Conservation (phyloP, 2,329 filamentous ascomycete genomes). For the Lecanosticta acicola region DNA sequence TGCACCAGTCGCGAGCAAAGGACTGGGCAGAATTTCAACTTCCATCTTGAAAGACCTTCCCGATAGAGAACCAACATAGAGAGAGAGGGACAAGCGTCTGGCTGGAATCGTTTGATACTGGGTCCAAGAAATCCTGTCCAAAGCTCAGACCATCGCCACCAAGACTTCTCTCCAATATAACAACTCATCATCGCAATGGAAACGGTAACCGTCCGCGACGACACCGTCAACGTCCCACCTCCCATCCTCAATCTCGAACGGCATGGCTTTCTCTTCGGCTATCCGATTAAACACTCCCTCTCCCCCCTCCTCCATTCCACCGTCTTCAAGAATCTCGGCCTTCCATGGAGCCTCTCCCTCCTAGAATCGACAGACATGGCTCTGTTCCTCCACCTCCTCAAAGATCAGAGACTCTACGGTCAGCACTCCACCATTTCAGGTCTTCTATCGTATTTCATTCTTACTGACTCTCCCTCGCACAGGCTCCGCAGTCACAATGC, state of each 20-base stretch:
- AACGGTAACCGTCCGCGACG: not conserved
- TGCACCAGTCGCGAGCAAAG: no score
- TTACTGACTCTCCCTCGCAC: slow-evolving; percentile 34
- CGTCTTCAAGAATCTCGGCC: slow-evolving; percentile 46
- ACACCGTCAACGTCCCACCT: not conserved
- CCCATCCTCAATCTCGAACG: slow-evolving; percentile 34
- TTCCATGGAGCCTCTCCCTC: slow-evolving; percentile 50
- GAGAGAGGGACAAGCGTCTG: no score
- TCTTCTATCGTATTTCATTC: not conserved
- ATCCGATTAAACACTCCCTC: slow-evolving; percentile 53
- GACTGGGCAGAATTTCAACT: no score
- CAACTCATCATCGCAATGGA: no score
- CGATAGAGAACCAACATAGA: no score
- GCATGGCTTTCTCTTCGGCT: slow-evolving; percentile 53
- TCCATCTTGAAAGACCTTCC: no score
- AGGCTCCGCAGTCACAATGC: slow-evolving; percentile 76
- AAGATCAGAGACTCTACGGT: slow-evolving; percentile 58
- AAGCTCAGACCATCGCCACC: not conserved
- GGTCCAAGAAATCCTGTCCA: no score
- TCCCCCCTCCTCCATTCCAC: slow-evolving; percentile 52
- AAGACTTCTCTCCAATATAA: no score
- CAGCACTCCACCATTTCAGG: no score
- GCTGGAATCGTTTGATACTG: no score
- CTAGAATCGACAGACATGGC: slow-evolving; percentile 43
- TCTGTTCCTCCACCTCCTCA: slow-evolving; percentile 45